Evolutionary conservation across 179 eudicot genomes (phyloP).

Genomic region (Spinacia oleracea): DNA sequence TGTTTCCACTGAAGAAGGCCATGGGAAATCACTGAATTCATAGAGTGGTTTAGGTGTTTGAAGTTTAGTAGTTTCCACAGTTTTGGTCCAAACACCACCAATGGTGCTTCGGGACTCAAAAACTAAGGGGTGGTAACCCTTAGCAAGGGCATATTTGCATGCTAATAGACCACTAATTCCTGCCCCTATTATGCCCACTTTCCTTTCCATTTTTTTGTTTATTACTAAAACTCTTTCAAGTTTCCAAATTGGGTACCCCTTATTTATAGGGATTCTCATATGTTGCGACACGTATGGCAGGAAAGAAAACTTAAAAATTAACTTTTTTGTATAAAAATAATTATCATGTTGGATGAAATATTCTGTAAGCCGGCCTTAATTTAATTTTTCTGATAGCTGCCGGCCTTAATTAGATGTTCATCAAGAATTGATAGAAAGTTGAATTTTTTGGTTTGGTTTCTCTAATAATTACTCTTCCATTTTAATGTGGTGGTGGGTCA

Average conservation of each 20-base stretch:
- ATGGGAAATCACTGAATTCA: slow-evolving; percentile 67
- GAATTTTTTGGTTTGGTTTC: too few relatives aligned
- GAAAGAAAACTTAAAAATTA: not conserved
- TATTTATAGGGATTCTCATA: not conserved
- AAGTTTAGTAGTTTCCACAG: slow-evolving; percentile 55
- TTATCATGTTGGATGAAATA: too few relatives aligned
- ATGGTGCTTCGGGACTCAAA: slow-evolving; percentile 50
- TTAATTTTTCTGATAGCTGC: too few relatives aligned
- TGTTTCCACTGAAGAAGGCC: slow-evolving; percentile 50
- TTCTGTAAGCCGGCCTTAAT: too few relatives aligned
- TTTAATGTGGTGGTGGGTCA: too few relatives aligned
- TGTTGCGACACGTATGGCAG: not conserved
- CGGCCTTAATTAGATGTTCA: too few relatives aligned
- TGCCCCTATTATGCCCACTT: slow-evolving; percentile 63
- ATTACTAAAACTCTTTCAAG: not conserved
- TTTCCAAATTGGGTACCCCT: not conserved
- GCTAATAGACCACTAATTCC: slow-evolving; percentile 75
- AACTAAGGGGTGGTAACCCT: slow-evolving; percentile 59
- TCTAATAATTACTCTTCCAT: too few relatives aligned
- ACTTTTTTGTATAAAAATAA: too few relatives aligned
- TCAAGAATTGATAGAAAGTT: too few relatives aligned
- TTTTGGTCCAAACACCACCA: slow-evolving; percentile 74
- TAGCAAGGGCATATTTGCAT: slow-evolving; percentile 60
- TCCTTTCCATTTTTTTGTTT: slow-evolving; percentile 32
- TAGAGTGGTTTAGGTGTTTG: slow-evolving; percentile 54